Evolutionary conservation across 768 basidiomycete genomes (phyloP), one percentile per base, ranked within the genome.

Genomic region (Mycena haematopus): DNA sequence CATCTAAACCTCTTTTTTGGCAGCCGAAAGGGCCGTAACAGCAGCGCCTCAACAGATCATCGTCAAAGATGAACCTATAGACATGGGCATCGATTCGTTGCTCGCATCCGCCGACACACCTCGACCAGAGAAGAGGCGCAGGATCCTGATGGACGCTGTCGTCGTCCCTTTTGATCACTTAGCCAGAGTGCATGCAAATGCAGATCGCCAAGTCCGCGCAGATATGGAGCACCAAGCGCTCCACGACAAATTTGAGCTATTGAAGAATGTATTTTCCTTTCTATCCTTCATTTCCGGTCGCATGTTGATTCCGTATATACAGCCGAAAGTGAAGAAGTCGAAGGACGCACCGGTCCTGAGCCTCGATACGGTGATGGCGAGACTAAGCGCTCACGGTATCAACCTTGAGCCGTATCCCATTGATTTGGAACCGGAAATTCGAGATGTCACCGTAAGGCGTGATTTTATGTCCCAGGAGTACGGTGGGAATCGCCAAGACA

Each of bases 401-500:
- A 71, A 73, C 2, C 62, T 73, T 2, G 68, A 69, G 1, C 50
- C 65, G 2, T 76, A 63, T 60, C 65, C 67, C 0, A 69, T 77
- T 45, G 44, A 69, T 0, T 67, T 78, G n/a, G 57, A 70, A 15
- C 70, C 67, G 27, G 51, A 45, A 8, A 70, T 67, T 6, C 67
- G 67, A 10, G 72, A 78, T 29, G 60, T 67, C 25, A 72, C 71
- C 2, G 73, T 78, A 7, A 62, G 68, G 0, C 75, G 77, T 1
- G 22, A 47, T 2, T 72, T 78, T 52, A 70, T 79, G 54, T 71
- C 72, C 2, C n/a, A 65, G 1, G 57, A 60, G 2, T 81, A 76
- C 58, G 80, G 78, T 17, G 79, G 80, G 2, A 77, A 69, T 57
- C 25, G 61, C 6, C 74, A 76, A 53, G 66, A 63, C 4, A 74